Percentiles rank a stretch among this genome's conserved stretches.
Conservation (phyloP, 306 rosid species). For the Dryas alaskensis region DNA sequence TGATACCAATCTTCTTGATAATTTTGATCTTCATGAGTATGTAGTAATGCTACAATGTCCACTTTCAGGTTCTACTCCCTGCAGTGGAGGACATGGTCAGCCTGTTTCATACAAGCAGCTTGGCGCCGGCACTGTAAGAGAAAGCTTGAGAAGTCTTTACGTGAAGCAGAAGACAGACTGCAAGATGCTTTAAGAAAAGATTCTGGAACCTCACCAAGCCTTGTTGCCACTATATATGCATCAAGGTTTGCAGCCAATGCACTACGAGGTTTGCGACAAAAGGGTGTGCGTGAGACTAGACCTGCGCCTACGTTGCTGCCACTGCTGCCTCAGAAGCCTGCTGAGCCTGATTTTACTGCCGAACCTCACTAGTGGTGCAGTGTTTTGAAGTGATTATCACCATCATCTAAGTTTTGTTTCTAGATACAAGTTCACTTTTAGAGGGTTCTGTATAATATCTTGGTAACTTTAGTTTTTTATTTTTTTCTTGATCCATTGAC, state of each 20-base stretch:
- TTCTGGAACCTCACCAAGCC: conserved; percentile 35
- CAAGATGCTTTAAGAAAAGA: conserved; percentile 43
- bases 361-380: conserved; percentile 18
- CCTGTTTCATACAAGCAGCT: conserved; percentile 65
- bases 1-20: background rate
- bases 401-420: background rate
- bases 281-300: conserved; percentile 20
- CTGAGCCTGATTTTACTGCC: conserved; percentile 60
- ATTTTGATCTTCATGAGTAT: background rate
- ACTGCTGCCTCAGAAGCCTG: conserved; percentile 64
- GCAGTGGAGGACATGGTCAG: conserved; percentile 82
- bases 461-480: background rate
- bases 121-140: conserved; percentile 58
- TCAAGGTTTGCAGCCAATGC: conserved; percentile 56
- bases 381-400: background rate
- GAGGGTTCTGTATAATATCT: background rate
- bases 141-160: conserved; percentile 49
- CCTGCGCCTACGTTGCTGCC: conserved; percentile 34
- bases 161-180: conserved; percentile 47
- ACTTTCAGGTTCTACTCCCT: conserved; percentile 62
- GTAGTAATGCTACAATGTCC: background rate
- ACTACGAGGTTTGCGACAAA: conserved; percentile 38
- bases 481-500: background rate
- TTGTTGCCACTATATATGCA: conserved; percentile 62
- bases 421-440: background rate